Percentiles rank a stretch among this genome's conserved stretches.
phyloP scores from a whole-genome alignment of 352 stramenopile genomes.

The Globisporangium iwayamae region DNA sequence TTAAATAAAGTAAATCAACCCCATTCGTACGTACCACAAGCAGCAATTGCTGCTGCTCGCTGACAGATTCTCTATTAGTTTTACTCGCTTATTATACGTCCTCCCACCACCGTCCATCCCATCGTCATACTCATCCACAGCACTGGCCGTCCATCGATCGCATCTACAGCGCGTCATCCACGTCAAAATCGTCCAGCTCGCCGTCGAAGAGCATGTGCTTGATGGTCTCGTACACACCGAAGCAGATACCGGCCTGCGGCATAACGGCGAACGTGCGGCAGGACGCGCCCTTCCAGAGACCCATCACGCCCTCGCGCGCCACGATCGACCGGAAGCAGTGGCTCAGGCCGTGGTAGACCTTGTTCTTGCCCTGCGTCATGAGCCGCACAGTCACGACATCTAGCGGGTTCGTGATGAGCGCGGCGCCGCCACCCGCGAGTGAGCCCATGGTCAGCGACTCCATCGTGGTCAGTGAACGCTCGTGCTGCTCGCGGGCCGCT shows the following conservation, averaged over 20 bases:
- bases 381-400: slow-evolving; percentile 78
- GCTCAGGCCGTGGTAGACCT: slow-evolving; percentile 52
- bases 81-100: slow-evolving; percentile 17
- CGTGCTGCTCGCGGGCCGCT: slow-evolving; percentile 19
- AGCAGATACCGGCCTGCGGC: slow-evolving; percentile 78
- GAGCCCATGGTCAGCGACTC: slow-evolving; percentile 62
- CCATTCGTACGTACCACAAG: neutral
- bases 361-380: slow-evolving; percentile 79
- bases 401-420: slow-evolving; percentile 78
- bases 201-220: slow-evolving; percentile 67
- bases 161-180: slow-evolving; percentile 33
- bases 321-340: slow-evolving; percentile 64
- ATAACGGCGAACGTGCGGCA: slow-evolving; percentile 74
- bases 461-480: slow-evolving; percentile 38
- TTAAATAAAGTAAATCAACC: slow-evolving; percentile 3
- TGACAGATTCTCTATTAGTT: slow-evolving; percentile 16
- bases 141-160: neutral
- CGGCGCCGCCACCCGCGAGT: slow-evolving; percentile 52
- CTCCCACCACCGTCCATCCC: neutral
- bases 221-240: slow-evolving; percentile 85
- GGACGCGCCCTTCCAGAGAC: slow-evolving; percentile 68
- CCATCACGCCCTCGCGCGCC: slow-evolving; percentile 41
- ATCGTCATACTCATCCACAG: neutral
- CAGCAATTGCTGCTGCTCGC: neutral
- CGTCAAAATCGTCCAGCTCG: slow-evolving; percentile 64